Evolutionary conservation across 768 basidiomycete genomes (phyloP).

Genomic region (Austroboletus eburneus): DNA sequence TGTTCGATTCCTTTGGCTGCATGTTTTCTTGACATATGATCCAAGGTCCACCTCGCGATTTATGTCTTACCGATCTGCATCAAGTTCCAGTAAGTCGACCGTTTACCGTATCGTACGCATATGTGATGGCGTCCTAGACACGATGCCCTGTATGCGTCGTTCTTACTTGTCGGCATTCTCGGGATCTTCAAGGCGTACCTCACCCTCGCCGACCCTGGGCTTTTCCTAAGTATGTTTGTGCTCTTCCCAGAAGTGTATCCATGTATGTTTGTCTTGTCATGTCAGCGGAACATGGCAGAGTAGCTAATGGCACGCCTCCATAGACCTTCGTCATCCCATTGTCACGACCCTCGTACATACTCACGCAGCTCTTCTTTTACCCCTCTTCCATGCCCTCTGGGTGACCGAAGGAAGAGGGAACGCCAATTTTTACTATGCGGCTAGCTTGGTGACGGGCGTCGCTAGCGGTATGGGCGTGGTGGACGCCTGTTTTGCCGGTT

Average conservation of each 20-base stretch:
- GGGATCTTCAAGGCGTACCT: slow-evolving; percentile 91
- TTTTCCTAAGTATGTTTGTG: slow-evolving; percentile 77
- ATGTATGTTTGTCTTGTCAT: slow-evolving; percentile 49
- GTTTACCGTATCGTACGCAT: neutral
- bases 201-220: slow-evolving; percentile 80
- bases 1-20: neutral
- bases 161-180: slow-evolving; percentile 71
- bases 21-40: neutral
- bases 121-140: slow-evolving; percentile 43
- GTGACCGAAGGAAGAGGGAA: slow-evolving; percentile 89
- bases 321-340: slow-evolving; percentile 83
- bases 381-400: slow-evolving; percentile 92
- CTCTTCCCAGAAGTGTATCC: slow-evolving; percentile 83
- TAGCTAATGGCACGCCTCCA: neutral
- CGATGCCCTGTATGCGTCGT: slow-evolving; percentile 78
- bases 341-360: slow-evolving; percentile 79
- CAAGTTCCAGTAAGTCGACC: slow-evolving; percentile 68
- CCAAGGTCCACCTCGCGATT: slow-evolving; percentile 75
- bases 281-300: neutral
- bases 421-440: slow-evolving; percentile 97
- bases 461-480: slow-evolving; percentile 80
- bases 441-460: slow-evolving; percentile 89
- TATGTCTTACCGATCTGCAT: slow-evolving; percentile 83
- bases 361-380: slow-evolving; percentile 81
- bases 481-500: slow-evolving; percentile 80